Base-by-base conservation (phyloP, 495 filamentous ascomycete species). In the Jackrogersella minutella region DNA sequence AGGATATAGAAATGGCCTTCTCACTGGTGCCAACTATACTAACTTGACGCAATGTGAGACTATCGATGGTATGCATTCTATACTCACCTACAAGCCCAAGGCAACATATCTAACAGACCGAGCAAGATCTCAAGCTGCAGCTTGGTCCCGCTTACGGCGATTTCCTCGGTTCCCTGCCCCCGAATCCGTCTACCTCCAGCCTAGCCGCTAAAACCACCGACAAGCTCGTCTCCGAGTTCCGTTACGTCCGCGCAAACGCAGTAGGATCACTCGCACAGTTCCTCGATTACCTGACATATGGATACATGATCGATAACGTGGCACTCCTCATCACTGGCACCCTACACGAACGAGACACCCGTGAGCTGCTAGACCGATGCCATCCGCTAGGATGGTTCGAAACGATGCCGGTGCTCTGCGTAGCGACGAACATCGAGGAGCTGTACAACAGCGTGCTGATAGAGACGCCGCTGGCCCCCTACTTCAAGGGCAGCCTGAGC, bases 261-360 rank as follows among this genome's bases (percentile, higher is more conserved):
- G 90, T 91, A 4, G 96, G 95, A 5, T 91, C 92, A 0, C 86
- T 97, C 17, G 89, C 93, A 50, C 92, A 91, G 70, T 99, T 99
- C 77, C 89, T 98, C 80, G 92, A 97, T 73, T 99, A 97, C 77
- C 81, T 99, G 56, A 98, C 94, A 9, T 98, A 99, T 73, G 93
- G 92, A 44, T 99, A 99, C 82, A 99, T 99, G 95, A 99, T 99
- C 78, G 95, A 99, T 79, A 99, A 99, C 76, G 93, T 99, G 37
- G 96, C 95, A 22, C 88, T 99, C 19, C 87, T 99, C 70, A 99
- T 99, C 77, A 99, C 95, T 34, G 95, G 96, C 64, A 99, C 96
- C 16, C 85, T 99, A 16, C 95, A 98, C 77, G 96, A 98, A 80
- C 88, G 95, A 73, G 96, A 99, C 80, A 99, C 96, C 11, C 86